phyloP scores from a whole-genome alignment of 2,329 filamentous ascomycete species.

The Trichoderma asperellum region DNA sequence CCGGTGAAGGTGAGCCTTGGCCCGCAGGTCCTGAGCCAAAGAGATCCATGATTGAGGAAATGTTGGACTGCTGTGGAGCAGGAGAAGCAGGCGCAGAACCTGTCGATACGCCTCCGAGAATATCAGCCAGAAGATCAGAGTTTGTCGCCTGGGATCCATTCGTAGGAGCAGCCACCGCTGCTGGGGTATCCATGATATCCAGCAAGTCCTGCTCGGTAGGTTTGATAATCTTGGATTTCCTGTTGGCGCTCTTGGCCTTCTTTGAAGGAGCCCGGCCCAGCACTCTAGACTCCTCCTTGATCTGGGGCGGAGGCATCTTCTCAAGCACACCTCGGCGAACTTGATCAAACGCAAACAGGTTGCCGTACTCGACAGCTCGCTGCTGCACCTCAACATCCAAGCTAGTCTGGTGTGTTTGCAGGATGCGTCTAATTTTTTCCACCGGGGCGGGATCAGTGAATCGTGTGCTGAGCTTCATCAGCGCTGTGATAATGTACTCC shows the following conservation, averaged over 20 bases:
- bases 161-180: constrained; percentile 55
- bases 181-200: constrained; percentile 83
- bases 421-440: constrained; percentile 78
- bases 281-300: constrained; percentile 91
- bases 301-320: constrained; percentile 97
- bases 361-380: constrained; percentile 90
- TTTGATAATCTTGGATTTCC: constrained; percentile 77
- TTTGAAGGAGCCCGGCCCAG: constrained; percentile 75
- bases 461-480: constrained; percentile 93
- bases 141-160: constrained; percentile 67
- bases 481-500: constrained; percentile 92
- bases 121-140: constrained; percentile 87
- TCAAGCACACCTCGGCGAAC: constrained; percentile 89
- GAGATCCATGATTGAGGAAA: constrained; percentile 86
- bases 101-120: constrained; percentile 70
- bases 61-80: constrained; percentile 59
- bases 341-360: constrained; percentile 88
- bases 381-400: constrained; percentile 96
- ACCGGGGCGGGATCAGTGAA: constrained; percentile 83
- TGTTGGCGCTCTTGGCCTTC: constrained; percentile 70
- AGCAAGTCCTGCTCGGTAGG: constrained; percentile 90
- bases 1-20: constrained; percentile 37
- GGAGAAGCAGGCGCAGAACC: constrained; percentile 44
- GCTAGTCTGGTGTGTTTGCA: constrained; percentile 79
- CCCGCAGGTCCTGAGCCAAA: constrained; percentile 60